Evolutionary conservation across 2,329 filamentous ascomycete genomes (phyloP), one percentile per base, ranked within the genome.

Genomic region (Scytalidium lignicola): DNA sequence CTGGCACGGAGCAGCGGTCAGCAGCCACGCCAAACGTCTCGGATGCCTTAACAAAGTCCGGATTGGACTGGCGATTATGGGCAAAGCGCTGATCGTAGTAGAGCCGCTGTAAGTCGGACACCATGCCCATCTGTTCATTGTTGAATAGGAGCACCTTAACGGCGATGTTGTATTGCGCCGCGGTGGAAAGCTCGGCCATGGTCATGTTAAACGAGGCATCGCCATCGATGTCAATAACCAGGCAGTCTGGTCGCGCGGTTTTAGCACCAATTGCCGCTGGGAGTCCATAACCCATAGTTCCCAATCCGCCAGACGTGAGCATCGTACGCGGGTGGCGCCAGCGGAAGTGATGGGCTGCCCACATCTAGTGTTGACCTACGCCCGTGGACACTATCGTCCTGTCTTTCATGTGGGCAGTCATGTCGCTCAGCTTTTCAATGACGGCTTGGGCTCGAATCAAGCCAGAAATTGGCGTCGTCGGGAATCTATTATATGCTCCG

Each of bases 401-500:
- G 17, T 41, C 39, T 19, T 46, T 46, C 12, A 20, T 7, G 12
- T 9, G 6, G 12, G 23, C 20, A 13, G 44, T 46, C 8, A 46
- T 7, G 15, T 23, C 44, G 23, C 23, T 32, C 15, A 46, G 44
- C n/a, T 41, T 32, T 32, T 29, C 44, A 9, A 46, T 46, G 8
- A 46, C 21, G 39, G 22, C 28, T 17, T 46, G 44, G 20, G 44
- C 7, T 18, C 17, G 7, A 32, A 46, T 46, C 17, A 17, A 15
- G n/a, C 20, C 44, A 44, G 21, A 15, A 18, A n/a, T 21, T 41
- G 6, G 44, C 9, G 32, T 15, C 32, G 7, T 37, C n/a, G 26
- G 26, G 7, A 28, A 13, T 57, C 80, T 85, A 70, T 95, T 90
- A 63, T 90, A 97, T 48, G 83, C 76, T 57, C 74, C 79, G 58